phyloP scores from a whole-genome alignment of 805 yeast species.

The Ogataea pilisensis region DNA sequence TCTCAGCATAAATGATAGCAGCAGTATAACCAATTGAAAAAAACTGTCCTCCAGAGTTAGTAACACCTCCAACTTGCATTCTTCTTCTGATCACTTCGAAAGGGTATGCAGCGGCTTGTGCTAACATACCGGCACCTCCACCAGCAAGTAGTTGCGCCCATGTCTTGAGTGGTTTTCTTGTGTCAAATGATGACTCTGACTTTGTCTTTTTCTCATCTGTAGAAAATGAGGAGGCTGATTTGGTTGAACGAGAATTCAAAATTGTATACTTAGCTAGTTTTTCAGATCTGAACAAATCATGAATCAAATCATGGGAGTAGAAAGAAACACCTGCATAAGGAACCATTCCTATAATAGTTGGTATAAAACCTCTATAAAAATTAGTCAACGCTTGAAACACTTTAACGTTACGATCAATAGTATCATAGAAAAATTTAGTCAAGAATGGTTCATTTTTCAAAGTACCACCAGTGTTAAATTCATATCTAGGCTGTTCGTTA shows the following conservation, averaged over 20 bases:
- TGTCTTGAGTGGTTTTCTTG: slow-evolving; percentile 66
- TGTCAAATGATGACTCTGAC: slow-evolving; percentile 35
- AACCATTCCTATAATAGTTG: slow-evolving; percentile 91
- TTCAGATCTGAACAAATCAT: slow-evolving; percentile 75
- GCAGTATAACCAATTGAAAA: slow-evolving; percentile 53
- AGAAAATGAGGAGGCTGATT: too few relatives aligned
- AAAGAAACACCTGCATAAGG: slow-evolving; percentile 98
- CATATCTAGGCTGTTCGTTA: slow-evolving; percentile 31
- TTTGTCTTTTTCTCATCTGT: slow-evolving; percentile 14
- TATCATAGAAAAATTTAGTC: slow-evolving; percentile 27
- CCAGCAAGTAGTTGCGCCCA: slow-evolving; percentile 96
- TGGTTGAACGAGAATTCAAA: too few relatives aligned
- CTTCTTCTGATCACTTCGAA: slow-evolving; percentile 92
- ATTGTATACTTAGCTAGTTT: slow-evolving; percentile 51
- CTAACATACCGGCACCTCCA: slow-evolving; percentile 90
- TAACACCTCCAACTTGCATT: slow-evolving; percentile 90
- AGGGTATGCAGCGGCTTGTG: slow-evolving; percentile 94
- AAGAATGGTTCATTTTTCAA: slow-evolving; percentile 27
- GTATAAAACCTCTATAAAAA: slow-evolving; percentile 91
- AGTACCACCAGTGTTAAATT: slow-evolving; percentile 27
- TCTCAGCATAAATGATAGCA: slow-evolving; percentile 57
- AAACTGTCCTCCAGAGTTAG: slow-evolving; percentile 52
- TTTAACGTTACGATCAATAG: slow-evolving; percentile 31
- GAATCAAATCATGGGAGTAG: slow-evolving; percentile 87
- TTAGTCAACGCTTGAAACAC: slow-evolving; percentile 44